These are phyloP conservation scores for Cyclostephanos invisitatus DNA, from an alignment of 108 stramenopile species.

Conservation along the genomic window DNA sequence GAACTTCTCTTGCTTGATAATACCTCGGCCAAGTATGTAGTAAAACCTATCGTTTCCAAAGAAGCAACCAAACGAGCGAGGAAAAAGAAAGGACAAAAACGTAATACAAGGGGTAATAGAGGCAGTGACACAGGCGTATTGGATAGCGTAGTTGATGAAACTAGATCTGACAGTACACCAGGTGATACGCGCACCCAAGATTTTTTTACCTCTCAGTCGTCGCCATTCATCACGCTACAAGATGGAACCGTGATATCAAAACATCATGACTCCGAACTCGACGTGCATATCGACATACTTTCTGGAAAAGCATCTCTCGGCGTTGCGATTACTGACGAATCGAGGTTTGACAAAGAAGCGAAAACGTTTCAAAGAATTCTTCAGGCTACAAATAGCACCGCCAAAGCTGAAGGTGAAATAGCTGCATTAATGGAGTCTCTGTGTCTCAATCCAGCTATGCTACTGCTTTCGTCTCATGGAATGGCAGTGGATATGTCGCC, in stretches of 20 bases:
- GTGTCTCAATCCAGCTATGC: slow-evolving; percentile 73
- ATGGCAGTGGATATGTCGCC: slow-evolving; percentile 80
- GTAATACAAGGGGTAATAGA: neutral
- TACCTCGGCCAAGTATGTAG: neutral
- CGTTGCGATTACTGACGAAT: neutral
- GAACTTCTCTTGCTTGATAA: slow-evolving; percentile 16
- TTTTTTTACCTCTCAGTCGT: slow-evolving; percentile 1
- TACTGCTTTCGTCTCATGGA: slow-evolving; percentile 63
- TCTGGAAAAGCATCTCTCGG: slow-evolving; percentile 31
- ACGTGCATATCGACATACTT: neutral
- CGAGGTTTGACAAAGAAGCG: slow-evolving; percentile 27
- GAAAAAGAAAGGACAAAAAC: slow-evolving; percentile 28
- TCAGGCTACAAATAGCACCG: slow-evolving; percentile 7
- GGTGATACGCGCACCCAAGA: neutral
- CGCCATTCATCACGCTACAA: slow-evolving; percentile 44
- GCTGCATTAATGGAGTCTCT: slow-evolving; percentile 65
- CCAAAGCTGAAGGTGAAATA: neutral
- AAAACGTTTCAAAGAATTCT: slow-evolving; percentile 39
- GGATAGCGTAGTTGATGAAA: slow-evolving; percentile 21
- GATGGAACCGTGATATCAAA: slow-evolving; percentile 40
- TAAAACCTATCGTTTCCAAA: slow-evolving; percentile 14
- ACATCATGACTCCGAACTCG: slow-evolving; percentile 6
- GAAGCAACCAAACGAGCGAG: slow-evolving; percentile 5
- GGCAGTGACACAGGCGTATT: neutral
- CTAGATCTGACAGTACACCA: neutral